Base-by-base conservation (phyloP, 164 flowering plant genomes). In the Magnolia changhungtana region DNA sequence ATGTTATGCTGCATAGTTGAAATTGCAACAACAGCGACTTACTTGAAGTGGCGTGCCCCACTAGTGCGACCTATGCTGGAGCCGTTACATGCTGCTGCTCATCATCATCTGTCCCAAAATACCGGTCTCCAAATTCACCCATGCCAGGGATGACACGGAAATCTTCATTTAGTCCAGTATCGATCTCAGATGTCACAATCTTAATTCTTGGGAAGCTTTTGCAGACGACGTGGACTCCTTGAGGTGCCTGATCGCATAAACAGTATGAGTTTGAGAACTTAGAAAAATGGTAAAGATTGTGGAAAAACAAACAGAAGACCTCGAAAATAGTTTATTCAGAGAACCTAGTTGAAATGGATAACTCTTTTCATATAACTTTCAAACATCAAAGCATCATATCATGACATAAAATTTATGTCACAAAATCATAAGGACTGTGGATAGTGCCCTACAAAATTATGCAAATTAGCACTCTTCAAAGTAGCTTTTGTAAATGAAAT, bases 111-210 rank as follows among this genome's bases (percentile, higher is more conserved):
- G 99, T 95, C 50, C 99, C 99, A 83, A 95, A 95, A 83, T 95
- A 95, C 78, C 99, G 84, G 79, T 95, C 98, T 69, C 99, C 98
- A 82, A 95, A 95, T 77, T 93, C 98, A 14, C 97, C 98, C 98
- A 93, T 93, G 18, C 97, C 97, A 51, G 99, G 98, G 29, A 95
- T 77, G 50, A 95, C 99, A 31, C 98, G 95, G 80, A 77, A 93
- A 73, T 92, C 98, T 68, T 90, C 85, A 73, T 95, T 95, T 74
- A 95, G 67, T 7, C 92, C 98, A 58, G 75, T 77, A 19, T 95
- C 98, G 75, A 93, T 93, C 89, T 93, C 99, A 45, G 98, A 95
- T 8, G 99, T 95, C 82, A 95, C 99, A 24, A 95, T 93, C 88
- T 95, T 95, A 67, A 95, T 74, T 81, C 92, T 84, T 4, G 98